These are phyloP conservation scores for Inga leiocalycina DNA, from an alignment of 306 rosid genomes.

Conservation along the genomic window DNA sequence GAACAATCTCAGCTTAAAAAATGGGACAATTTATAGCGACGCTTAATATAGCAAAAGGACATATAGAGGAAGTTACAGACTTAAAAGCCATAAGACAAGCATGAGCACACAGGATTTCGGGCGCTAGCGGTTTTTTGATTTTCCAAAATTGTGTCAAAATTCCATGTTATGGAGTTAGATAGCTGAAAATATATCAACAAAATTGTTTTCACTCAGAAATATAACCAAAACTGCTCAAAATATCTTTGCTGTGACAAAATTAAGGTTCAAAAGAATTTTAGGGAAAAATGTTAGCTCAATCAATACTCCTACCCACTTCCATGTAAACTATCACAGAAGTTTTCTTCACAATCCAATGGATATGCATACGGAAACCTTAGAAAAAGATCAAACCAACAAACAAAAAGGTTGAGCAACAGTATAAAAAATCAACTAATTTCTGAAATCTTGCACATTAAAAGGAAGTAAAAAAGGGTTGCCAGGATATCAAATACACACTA, in stretches of 20 bases:
- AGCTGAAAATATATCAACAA: constrained; percentile 6
- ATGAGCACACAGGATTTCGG: constrained; percentile 12
- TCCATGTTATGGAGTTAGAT: neutral
- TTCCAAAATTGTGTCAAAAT: constrained; percentile 7
- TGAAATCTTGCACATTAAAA: neutral
- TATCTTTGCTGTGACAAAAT: neutral
- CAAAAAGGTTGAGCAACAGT: neutral
- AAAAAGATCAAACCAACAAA: neutral
- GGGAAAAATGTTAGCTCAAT: neutral
- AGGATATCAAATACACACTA: neutral
- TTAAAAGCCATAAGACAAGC: constrained; percentile 24
- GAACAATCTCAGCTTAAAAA: constrained; percentile 29
- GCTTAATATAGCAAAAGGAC: constrained; percentile 22
- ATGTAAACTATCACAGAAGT: constrained; percentile 13
- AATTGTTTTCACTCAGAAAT: constrained; percentile 5
- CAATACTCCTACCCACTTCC: constrained; percentile 22
- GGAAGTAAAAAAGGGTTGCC: neutral
- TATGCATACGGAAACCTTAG: neutral
- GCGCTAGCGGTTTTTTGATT: constrained; percentile 12
- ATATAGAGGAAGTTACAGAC: constrained; percentile 32
- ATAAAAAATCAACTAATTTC: neutral
- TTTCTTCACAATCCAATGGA: constrained; percentile 18
- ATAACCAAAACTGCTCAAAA: constrained; percentile 13
- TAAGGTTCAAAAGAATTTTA: neutral
- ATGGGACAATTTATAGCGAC: constrained; percentile 3